Conservation (phyloP, 2,329 filamentous ascomycete species). For the Calonectria leucothoes region DNA sequence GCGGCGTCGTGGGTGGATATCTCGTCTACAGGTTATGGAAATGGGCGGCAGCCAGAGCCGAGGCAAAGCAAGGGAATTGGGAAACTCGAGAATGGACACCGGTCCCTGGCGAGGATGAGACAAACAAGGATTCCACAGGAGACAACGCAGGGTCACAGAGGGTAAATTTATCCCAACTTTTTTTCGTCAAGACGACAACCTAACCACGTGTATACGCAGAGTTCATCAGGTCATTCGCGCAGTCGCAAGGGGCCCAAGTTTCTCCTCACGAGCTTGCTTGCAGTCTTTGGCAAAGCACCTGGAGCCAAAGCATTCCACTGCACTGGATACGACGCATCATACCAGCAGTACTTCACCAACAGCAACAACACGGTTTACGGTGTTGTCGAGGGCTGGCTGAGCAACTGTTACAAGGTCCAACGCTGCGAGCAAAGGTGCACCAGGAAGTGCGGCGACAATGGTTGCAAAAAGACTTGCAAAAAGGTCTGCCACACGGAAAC, state of each 20-base stretch:
- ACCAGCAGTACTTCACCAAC: neutral
- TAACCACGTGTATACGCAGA: neutral
- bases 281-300: neutral
- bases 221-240: neutral
- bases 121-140: neutral
- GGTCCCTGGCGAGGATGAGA: neutral
- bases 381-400: neutral
- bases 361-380: neutral
- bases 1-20: neutral
- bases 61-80: neutral
- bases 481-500: neutral
- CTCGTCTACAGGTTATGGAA: neutral
- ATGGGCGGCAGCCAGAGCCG: neutral
- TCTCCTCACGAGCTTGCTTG: neutral
- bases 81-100: neutral
- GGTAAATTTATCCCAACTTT: neutral
- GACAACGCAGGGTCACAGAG: neutral
- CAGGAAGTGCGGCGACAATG: neutral
- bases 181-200: neutral
- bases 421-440: neutral
- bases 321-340: neutral
- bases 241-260: neutral
- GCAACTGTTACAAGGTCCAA: neutral
- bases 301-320: neutral
- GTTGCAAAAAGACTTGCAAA: neutral